Conservation (phyloP, 306 rosid species). For the Acmispon strigosus region DNA sequence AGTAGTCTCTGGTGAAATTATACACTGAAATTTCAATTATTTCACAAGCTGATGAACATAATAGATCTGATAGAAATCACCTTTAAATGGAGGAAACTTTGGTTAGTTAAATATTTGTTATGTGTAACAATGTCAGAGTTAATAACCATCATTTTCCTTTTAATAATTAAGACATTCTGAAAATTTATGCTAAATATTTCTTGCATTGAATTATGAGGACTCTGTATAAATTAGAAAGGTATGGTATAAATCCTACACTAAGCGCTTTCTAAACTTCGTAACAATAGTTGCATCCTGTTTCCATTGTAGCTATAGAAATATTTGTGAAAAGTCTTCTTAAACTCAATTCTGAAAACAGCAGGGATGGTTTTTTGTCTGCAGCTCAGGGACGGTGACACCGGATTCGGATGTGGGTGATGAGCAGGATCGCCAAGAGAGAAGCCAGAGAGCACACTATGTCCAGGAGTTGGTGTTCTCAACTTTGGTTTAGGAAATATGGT, state of each 20-base stretch:
- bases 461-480: conserved; percentile 55
- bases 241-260: not conserved
- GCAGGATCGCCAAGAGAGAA: conserved; percentile 48
- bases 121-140: no score
- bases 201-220: not conserved
- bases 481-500: conserved; percentile 33
- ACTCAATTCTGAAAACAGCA: not conserved
- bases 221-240: not conserved
- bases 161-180: not conserved
- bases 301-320: not conserved
- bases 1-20: no score
- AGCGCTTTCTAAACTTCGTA: not conserved
- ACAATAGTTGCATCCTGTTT: not conserved
- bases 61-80: no score
- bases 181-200: not conserved
- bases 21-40: no score
- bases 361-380: conserved; percentile 31
- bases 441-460: conserved; percentile 44
- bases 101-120: no score
- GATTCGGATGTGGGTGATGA: conserved; percentile 17
- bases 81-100: no score
- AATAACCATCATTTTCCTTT: no score
- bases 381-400: conserved; percentile 24
- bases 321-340: not conserved
- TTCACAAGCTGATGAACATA: no score